Base-by-base conservation (phyloP, 306 rosid species). In the Arachis hypogaea region DNA sequence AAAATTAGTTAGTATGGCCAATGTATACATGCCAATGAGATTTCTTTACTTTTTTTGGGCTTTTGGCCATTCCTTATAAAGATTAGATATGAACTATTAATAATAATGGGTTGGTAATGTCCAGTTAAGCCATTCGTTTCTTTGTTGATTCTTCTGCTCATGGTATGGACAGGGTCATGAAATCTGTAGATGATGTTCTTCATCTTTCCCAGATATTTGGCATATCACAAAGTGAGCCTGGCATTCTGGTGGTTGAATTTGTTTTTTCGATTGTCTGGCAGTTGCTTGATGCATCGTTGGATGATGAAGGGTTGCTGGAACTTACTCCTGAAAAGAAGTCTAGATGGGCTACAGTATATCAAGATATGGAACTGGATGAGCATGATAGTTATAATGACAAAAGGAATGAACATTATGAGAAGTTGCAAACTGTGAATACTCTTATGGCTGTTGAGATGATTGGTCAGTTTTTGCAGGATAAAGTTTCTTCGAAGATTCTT, bases 211-310 rank as follows among this genome's bases (percentile, higher is more conserved):
- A 71, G 64, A 79, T 66, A 59, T 94, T 89, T 80, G 92, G 94
- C 81, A 69, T 83, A 73, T 78, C 87, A 40, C 84, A 72, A 29
- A 83, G 76, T 77, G 99, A 90, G 77, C 96, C 97, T 65, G 92
- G 99, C 78, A 85, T 82, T 86, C 63, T 94, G 72, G 80, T 89
- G 89, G 97, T 90, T 81, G 93, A 84, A 78, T 94, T 86, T 87
- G 73, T 90, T 68, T 88, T 94, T 81, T 88, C 96, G 54, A 76
- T 81, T 79, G 92, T 84, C 79, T 88, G 92, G 90, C 97, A 92
- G 79, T 86, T 94, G 80, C 90, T 94, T 82, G 99, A 94, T 80
- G 96, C 99, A 11, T 85, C 90, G 42, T 82, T 94, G 75, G 96
- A 74, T 42, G 96, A 94, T 60, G 98, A 94, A 83, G 98, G 99